Evolutionary conservation across 2,329 filamentous ascomycete species (phyloP).

Genomic region (Diatrype stigma): DNA sequence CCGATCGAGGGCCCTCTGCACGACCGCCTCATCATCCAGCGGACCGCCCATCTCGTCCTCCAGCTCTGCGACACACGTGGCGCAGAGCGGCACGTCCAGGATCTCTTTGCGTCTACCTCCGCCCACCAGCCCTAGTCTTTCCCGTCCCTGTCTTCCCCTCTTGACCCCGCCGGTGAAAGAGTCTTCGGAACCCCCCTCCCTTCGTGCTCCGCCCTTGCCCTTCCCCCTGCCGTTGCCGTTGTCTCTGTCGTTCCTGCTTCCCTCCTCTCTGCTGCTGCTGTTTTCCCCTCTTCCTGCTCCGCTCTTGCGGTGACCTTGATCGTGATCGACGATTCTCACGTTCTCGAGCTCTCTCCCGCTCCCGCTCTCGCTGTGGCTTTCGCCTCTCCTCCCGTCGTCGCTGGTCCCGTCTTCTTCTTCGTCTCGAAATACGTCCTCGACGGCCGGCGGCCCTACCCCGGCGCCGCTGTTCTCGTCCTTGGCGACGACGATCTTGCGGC

Average conservation of each 20-base stretch:
- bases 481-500: slow-evolving; percentile 32
- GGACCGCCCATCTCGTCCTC: slow-evolving; percentile 24
- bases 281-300: too few relatives aligned
- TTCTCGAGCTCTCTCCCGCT: slow-evolving; percentile 1
- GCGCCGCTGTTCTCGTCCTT: too few relatives aligned
- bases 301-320: too few relatives aligned
- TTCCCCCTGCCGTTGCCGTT: too few relatives aligned
- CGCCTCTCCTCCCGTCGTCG: slow-evolving; percentile 5
- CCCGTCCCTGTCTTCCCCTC: slow-evolving; percentile 3
- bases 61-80: slow-evolving; percentile 37
- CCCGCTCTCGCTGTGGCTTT: neutral
- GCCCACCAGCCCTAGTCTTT: slow-evolving; percentile 1
- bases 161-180: neutral
- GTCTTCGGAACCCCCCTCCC: neutral
- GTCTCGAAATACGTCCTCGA: slow-evolving; percentile 32
- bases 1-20: slow-evolving; percentile 39
- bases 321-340: too few relatives aligned
- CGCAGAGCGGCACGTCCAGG: slow-evolving; percentile 45
- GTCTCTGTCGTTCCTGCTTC: too few relatives aligned
- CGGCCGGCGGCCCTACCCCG: slow-evolving; percentile 18
- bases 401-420: too few relatives aligned
- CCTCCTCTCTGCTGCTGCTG: too few relatives aligned
- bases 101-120: slow-evolving; percentile 35
- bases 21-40: slow-evolving; percentile 27
- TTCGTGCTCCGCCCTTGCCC: neutral